Evolutionary conservation across 768 basidiomycete species (phyloP), one percentile per base, ranked within the genome.

Genomic region (Termitomyces sp.): DNA sequence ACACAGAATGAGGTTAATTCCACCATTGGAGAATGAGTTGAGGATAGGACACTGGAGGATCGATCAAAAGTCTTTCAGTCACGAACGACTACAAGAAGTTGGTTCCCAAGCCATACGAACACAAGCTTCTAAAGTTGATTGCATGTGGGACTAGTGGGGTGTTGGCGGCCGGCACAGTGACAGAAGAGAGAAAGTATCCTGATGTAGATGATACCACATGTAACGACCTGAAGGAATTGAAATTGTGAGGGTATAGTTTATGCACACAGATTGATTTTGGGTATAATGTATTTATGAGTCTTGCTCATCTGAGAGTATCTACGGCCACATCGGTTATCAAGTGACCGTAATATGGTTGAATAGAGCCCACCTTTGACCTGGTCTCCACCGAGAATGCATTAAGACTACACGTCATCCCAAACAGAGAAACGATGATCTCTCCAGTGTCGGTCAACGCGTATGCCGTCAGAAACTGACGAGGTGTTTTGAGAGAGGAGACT

Each of bases 391-490:
- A 17, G 5, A 38, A 24, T 43, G 24, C 34, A 35, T 14, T 12
- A 26, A 50, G 45, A 2, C 48, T 60, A 68, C 58, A 75, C 68
- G 51, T 83, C 80, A 57, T 76, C 76, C 83, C 83, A 85, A 60
- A 85, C 74, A 62, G 73, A 82, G 64, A 83, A 81, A 53, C 81
- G 79, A 68, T 83, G 76, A 63, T 88, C 85, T 59, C 80, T 75
- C 83, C 85, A 87, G 53, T 83, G 71, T 56, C 78, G 81, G 65
- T 87, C 84, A 48, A 88, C 82, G 2, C 75, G 79, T 62, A 87
- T 74, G 17, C 85, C 85, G 53, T 74, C 77, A 53, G 71, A 73
- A 28, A 73, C 72, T 70, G 65, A 58, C 72, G 51, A 51, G 70
- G 65, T 6, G 38, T 38, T 46, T 26, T 51, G 55, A 17, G 55